A percentile compares a stretch with the other conserved stretches of the same genome.
Conservation (phyloP, 352 stramenopile genomes). For the Globisporangium spiculum region DNA sequence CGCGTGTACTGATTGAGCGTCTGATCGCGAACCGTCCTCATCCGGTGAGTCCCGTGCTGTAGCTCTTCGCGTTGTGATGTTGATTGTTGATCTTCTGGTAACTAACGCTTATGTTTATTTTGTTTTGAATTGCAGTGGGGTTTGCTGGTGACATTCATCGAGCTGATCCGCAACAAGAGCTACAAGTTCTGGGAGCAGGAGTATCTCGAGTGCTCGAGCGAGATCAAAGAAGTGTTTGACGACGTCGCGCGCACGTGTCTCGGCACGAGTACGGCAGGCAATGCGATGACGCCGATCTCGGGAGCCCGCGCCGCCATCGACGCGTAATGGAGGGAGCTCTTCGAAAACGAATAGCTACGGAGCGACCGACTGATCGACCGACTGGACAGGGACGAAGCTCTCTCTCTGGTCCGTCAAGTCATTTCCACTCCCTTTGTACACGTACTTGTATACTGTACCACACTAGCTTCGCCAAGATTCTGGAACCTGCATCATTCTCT, state of each 20-base stretch:
- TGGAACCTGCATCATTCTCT: background rate
- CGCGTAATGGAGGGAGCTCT: conserved; percentile 4
- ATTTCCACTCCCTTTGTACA: background rate
- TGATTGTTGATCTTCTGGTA: background rate
- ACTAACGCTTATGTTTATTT: conserved; percentile 8
- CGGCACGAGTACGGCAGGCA: conserved; percentile 37
- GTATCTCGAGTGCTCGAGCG: conserved; percentile 97
- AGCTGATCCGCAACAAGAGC: conserved; percentile 99
- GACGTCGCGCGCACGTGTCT: conserved; percentile 95
- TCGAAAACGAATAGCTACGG: background rate
- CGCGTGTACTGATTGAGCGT: conserved; percentile 97
- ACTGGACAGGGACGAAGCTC: background rate
- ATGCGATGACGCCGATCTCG: conserved; percentile 22
- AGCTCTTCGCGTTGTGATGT: conserved; percentile 2
- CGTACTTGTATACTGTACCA: conserved; percentile 4
- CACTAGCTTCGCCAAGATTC: conserved; percentile 3
- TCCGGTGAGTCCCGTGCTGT: conserved; percentile 53
- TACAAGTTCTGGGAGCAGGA: conserved; percentile 99
- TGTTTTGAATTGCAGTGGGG: conserved; percentile 74
- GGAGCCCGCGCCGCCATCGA: background rate
- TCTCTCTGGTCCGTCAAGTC: background rate
- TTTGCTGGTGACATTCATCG: conserved; percentile 98
- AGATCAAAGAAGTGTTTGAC: conserved; percentile 99
- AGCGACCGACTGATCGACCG: background rate
- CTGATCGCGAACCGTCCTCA: conserved; percentile 98